A percentile compares a stretch with the other conserved stretches of the same genome.
Conservation (phyloP, 345 rosid genomes). For the Camelina neglecta region DNA sequence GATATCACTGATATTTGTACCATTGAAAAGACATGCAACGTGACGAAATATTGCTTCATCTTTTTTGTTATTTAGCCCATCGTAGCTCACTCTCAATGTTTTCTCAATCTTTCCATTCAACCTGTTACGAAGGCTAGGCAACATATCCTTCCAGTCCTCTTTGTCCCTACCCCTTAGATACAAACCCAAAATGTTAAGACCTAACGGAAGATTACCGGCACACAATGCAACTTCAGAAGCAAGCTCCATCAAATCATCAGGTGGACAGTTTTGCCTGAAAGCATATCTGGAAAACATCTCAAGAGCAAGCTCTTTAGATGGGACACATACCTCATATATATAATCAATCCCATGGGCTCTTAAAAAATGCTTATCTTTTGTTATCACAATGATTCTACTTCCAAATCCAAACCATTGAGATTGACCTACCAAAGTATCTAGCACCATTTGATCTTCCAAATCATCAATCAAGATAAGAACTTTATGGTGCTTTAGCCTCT, state of each 20-base stretch:
- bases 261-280: not conserved
- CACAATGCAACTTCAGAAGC: not conserved
- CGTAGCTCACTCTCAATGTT: not conserved
- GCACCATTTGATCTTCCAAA: not conserved
- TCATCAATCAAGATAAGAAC: not conserved
- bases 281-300: not conserved
- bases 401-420: not conserved
- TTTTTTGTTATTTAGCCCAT: not conserved
- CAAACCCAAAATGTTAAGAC: not conserved
- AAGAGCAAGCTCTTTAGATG: not conserved
- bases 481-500: not conserved
- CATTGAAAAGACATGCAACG: conserved; percentile 8
- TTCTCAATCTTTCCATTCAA: not conserved
- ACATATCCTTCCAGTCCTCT: not conserved
- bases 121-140: not conserved
- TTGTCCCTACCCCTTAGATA: not conserved
- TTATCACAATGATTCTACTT: not conserved
- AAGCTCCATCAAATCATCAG: not conserved
- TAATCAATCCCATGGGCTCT: not conserved
- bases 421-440: not conserved
- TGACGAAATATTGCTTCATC: not conserved
- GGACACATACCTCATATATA: not conserved
- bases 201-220: not conserved
- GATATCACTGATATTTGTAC: not conserved
- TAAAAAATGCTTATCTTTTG: not conserved